Percentiles rank a stretch among this genome's conserved stretches.
These are phyloP conservation scores for Mycena galericulata DNA, from an alignment of 768 basidiomycete species.

Conservation along the genomic window DNA sequence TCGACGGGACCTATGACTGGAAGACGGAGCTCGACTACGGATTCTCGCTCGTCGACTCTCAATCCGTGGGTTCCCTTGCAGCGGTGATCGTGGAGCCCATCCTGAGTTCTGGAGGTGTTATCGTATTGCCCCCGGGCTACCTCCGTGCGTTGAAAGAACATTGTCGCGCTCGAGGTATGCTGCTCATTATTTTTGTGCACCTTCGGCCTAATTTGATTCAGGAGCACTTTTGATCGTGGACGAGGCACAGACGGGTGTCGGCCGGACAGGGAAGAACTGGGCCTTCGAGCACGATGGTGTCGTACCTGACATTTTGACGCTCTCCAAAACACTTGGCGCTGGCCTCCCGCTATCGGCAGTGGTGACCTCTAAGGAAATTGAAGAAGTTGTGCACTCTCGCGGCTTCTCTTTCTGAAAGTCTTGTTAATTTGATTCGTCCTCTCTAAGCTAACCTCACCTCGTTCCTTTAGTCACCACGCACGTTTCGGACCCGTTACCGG, in stretches of 20 bases:
- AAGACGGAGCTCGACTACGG: slow-evolving; percentile 38
- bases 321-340: slow-evolving; percentile 39
- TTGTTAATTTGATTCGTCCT: not conserved
- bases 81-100: slow-evolving; percentile 40
- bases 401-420: slow-evolving; percentile 38
- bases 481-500: slow-evolving; percentile 37
- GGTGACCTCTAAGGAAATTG: slow-evolving; percentile 36
- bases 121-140: slow-evolving; percentile 37
- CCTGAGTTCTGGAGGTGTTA: slow-evolving; percentile 37
- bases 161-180: slow-evolving; percentile 27
- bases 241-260: slow-evolving; percentile 37
- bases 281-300: slow-evolving; percentile 38
- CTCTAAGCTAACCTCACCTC: slow-evolving; percentile 7
- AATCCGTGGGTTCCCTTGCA: slow-evolving; percentile 36
- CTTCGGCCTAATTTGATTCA: not conserved
- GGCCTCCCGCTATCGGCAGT: slow-evolving; percentile 38
- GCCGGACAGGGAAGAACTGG: slow-evolving; percentile 39
- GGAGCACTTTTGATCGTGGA: slow-evolving; percentile 15
- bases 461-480: slow-evolving; percentile 33
- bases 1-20: slow-evolving; percentile 38
- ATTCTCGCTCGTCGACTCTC: slow-evolving; percentile 35
- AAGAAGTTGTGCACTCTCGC: slow-evolving; percentile 33
- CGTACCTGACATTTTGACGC: slow-evolving; percentile 35
- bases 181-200: slow-evolving; percentile 24
- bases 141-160: slow-evolving; percentile 37